Evolutionary conservation across 768 basidiomycete species (phyloP).

Genomic region (Zangia roseola): DNA sequence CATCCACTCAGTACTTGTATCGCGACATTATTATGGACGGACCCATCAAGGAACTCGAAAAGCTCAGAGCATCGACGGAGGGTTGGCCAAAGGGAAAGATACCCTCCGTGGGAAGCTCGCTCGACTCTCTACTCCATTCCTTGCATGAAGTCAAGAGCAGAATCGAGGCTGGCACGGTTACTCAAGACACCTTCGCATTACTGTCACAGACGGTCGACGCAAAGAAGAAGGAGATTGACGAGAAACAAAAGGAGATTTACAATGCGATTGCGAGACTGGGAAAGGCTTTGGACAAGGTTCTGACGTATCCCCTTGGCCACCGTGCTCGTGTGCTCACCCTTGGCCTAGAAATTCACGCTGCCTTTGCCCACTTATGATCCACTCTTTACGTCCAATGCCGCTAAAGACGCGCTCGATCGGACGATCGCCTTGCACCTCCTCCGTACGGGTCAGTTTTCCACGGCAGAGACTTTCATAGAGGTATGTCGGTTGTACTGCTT

Average conservation of each 20-base stretch:
- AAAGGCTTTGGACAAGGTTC: constrained; percentile 91
- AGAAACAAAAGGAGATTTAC: constrained; percentile 87
- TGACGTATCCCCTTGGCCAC: constrained; percentile 11
- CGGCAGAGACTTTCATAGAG: constrained; percentile 71
- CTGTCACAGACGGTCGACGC: constrained; percentile 61
- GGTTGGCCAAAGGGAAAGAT: constrained; percentile 48
- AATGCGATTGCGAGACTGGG: constrained; percentile 73
- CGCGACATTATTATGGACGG: constrained; percentile 64
- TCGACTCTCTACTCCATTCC: constrained; percentile 61
- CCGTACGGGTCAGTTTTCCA: constrained; percentile 77
- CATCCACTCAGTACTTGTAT: neutral
- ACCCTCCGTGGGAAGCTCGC: constrained; percentile 53
- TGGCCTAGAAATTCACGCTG: constrained; percentile 56
- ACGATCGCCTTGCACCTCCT: constrained; percentile 77
- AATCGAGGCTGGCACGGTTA: constrained; percentile 46
- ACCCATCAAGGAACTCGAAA: constrained; percentile 74
- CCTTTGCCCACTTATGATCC: constrained; percentile 64
- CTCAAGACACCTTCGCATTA: constrained; percentile 47
- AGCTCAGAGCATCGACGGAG: constrained; percentile 64
- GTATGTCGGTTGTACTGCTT: constrained; percentile 38
- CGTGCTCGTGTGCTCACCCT: constrained; percentile 6
- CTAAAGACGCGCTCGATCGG: constrained; percentile 60
- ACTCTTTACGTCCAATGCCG: constrained; percentile 61
- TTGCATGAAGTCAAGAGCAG: constrained; percentile 56
- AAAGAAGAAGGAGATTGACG: constrained; percentile 82